Base-by-base conservation (phyloP, 331 rosid genomes). In the Pyracantha coccinea region DNA sequence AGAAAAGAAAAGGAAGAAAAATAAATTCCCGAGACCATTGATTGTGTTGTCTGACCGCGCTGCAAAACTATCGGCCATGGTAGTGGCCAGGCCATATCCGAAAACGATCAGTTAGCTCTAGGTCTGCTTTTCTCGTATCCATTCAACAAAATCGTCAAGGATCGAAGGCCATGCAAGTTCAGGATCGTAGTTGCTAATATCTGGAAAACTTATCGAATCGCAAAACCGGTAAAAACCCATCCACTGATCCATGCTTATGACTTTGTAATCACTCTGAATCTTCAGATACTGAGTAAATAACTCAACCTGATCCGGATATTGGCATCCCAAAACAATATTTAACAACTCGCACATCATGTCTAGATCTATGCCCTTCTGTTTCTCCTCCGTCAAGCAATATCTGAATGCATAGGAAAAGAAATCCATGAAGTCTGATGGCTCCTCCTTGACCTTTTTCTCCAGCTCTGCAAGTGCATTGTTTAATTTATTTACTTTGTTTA, bases 311-410 rank as follows among this genome's bases (percentile, higher is more conserved):
- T 73, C 70, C 2, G 83, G 86, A 82, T 86, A 88, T 25, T 87
- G 83, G 58, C 90, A 88, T 35, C 92, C 89, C 80, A 92, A 75
- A 77, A 92, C 93, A 81, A 92, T 90, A 76, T 81, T 74, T 80
- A 92, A 84, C 75, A 92, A 81, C 75, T 85, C 80, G 55, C 97
- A 89, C 31, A 92, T 84, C 85, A 96, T 92, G 82, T 92, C 97
- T 77, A 90, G 80, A 79, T 92, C 97, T 74, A 92, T 89, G 90
- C 97, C 88, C 85, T 89, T 92, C 85, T 92, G 97, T 74, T 95
- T 95, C 90, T 92, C 99, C 96, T 95, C 97, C 80, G 97, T 95
- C 82, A 95, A 88, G 75, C 99, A 95, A 83, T 95, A 95, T 77
- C 86, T 90, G 88, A 95, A 95, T 78, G 93, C 92, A 73, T 81